Percentiles rank a stretch among this genome's conserved stretches.
Conservation (phyloP, 345 rosid species). For the Brassica juncea region DNA sequence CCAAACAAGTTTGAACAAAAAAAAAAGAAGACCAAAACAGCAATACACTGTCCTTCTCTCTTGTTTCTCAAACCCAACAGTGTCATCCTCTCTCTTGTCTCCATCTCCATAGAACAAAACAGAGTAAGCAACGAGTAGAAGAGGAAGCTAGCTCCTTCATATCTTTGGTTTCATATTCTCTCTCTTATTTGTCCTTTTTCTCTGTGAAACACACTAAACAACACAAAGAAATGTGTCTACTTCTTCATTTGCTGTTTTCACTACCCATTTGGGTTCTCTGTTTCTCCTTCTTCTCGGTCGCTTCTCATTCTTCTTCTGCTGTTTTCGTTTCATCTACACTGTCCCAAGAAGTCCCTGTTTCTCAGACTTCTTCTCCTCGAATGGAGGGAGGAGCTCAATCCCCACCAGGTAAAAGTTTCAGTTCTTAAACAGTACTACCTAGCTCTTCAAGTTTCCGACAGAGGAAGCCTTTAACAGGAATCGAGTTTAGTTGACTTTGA, state of each 20-base stretch:
- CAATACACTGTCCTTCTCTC: conserved; percentile 25
- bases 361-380: conserved; percentile 46
- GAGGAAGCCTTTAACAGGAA: not conserved
- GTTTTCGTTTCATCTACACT: conserved; percentile 34
- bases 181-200: too few relatives aligned
- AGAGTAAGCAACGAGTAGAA: not conserved
- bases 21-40: not conserved
- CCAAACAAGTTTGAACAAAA: conserved; percentile 13
- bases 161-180: too few relatives aligned
- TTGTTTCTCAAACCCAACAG: conserved; percentile 30
- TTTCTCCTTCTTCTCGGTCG: conserved; percentile 40
- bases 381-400: conserved; percentile 63
- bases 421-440: too few relatives aligned
- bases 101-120: conserved; percentile 16
- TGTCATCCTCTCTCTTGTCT: conserved; percentile 31
- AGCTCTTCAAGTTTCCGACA: not conserved
- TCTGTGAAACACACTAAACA: not conserved
- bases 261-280: conserved; percentile 57
- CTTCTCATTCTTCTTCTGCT: too few relatives aligned
- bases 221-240: not conserved
- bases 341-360: conserved; percentile 45
- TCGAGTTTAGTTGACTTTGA: conserved; percentile 9
- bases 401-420: conserved; percentile 52
- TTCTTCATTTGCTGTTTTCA: conserved; percentile 9
- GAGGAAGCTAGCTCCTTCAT: not conserved